These are phyloP conservation scores for Cyclocybe cylindracea DNA, from an alignment of 768 basidiomycete species.

Conservation along the genomic window DNA sequence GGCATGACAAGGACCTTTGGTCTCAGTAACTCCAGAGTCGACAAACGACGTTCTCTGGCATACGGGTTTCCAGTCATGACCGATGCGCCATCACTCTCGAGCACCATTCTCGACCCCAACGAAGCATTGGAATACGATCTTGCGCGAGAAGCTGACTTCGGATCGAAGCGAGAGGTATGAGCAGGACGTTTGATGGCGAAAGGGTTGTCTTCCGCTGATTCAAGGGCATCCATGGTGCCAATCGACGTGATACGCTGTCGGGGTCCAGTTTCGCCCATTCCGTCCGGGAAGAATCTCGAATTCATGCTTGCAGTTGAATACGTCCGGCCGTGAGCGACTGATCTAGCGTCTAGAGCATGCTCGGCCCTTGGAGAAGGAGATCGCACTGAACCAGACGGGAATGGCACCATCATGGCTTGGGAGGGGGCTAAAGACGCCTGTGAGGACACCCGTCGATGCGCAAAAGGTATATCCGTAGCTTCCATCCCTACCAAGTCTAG, in stretches of 20 bases:
- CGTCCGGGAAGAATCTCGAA: slow-evolving; percentile 43
- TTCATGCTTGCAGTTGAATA: slow-evolving; percentile 54
- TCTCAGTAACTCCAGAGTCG: slow-evolving; percentile 77
- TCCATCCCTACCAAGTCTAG: slow-evolving; percentile 54
- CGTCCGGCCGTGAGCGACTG: slow-evolving; percentile 39
- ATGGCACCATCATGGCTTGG: slow-evolving; percentile 54
- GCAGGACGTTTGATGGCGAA: slow-evolving; percentile 70
- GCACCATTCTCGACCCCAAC: slow-evolving; percentile 61
- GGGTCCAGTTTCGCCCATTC: slow-evolving; percentile 31
- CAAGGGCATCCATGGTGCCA: slow-evolving; percentile 44
- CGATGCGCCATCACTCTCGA: slow-evolving; percentile 54
- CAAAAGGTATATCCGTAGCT: slow-evolving; percentile 34
- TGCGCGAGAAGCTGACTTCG: slow-evolving; percentile 59
- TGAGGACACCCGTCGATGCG: slow-evolving; percentile 50
- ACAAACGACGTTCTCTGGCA: slow-evolving; percentile 58
- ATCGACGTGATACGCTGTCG: slow-evolving; percentile 37
- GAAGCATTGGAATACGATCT: slow-evolving; percentile 68
- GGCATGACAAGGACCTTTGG: slow-evolving; percentile 97
- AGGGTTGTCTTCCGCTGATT: slow-evolving; percentile 56
- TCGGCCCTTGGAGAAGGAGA: slow-evolving; percentile 43
- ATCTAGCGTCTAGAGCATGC: slow-evolving; percentile 14
- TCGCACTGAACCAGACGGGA: slow-evolving; percentile 58
- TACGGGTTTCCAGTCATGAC: slow-evolving; percentile 39
- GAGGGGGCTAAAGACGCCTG: slow-evolving; percentile 45
- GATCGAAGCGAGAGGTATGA: slow-evolving; percentile 76